These are phyloP conservation scores for Chlamydomonas reinhardtii DNA, from an alignment of 163 green algal genomes.

Conservation along the genomic window DNA sequence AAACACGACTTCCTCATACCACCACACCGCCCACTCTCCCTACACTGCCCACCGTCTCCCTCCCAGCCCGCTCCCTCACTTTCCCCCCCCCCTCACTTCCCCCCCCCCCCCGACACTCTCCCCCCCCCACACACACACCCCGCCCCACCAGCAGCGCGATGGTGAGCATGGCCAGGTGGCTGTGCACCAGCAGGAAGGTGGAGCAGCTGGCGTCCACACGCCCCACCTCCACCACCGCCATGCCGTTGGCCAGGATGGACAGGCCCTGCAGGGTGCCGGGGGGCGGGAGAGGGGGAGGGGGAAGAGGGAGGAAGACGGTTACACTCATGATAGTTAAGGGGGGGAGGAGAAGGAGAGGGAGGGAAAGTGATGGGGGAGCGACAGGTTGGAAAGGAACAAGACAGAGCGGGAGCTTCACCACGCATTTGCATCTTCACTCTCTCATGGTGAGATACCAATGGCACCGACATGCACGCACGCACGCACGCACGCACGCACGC, in stretches of 20 bases:
- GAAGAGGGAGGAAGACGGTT: neutral
- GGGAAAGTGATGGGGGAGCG: neutral
- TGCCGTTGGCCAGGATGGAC: constrained; percentile 57
- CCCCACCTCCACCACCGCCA: constrained; percentile 86
- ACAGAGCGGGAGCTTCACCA: neutral
- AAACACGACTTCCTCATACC: too few relatives aligned
- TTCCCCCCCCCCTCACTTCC: too few relatives aligned
- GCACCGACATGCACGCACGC: too few relatives aligned
- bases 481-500: too few relatives aligned
- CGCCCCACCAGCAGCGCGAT: constrained; percentile 73
- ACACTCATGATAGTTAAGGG: too few relatives aligned
- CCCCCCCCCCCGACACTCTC: too few relatives aligned
- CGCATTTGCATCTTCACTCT: too few relatives aligned
- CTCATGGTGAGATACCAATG: too few relatives aligned
- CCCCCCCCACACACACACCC: too few relatives aligned
- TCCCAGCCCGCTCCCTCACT: too few relatives aligned
- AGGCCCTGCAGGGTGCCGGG: constrained; percentile 49
- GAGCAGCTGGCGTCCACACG: constrained; percentile 90
- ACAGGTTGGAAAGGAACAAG: neutral
- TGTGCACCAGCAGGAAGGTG: constrained; percentile 96
- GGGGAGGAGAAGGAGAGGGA: neutral
- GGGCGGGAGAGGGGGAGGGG: neutral
- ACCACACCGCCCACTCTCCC: too few relatives aligned
- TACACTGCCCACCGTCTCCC: neutral
- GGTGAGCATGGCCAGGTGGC: constrained; percentile 89